phyloP scores from a whole-genome alignment of 345 rosid species.

The Heritiera fomes region DNA sequence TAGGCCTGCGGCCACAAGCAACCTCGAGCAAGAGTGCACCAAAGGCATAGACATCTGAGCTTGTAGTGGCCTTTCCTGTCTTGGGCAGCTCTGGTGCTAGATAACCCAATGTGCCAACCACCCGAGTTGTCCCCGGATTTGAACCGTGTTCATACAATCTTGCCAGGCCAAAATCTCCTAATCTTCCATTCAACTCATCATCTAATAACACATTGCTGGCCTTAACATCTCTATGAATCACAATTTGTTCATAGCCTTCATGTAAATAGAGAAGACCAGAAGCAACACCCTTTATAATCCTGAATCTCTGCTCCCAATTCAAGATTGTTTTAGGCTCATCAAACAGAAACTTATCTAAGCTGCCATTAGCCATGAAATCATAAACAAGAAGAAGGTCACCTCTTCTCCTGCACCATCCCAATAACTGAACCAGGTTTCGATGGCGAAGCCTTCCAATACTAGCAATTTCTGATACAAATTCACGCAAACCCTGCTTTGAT shows the following conservation, averaged over 20 bases:
- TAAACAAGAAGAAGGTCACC: slow-evolving; percentile 79
- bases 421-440: slow-evolving; percentile 73
- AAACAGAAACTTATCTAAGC: slow-evolving; percentile 77
- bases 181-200: slow-evolving; percentile 68
- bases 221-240: slow-evolving; percentile 85
- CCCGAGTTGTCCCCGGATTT: slow-evolving; percentile 77
- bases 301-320: slow-evolving; percentile 76
- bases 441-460: slow-evolving; percentile 94
- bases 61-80: slow-evolving; percentile 71
- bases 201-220: slow-evolving; percentile 86
- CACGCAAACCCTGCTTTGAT: slow-evolving; percentile 82
- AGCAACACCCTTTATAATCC: slow-evolving; percentile 69
- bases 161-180: slow-evolving; percentile 93
- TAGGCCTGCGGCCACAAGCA: slow-evolving; percentile 80
- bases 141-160: slow-evolving; percentile 78
- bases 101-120: slow-evolving; percentile 91
- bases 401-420: slow-evolving; percentile 78
- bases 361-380: slow-evolving; percentile 90
- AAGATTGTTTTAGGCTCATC: slow-evolving; percentile 53
- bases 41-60: slow-evolving; percentile 87
- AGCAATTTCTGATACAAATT: slow-evolving; percentile 82
- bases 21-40: slow-evolving; percentile 89
- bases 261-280: slow-evolving; percentile 82
- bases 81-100: slow-evolving; percentile 83
- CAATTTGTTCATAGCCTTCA: slow-evolving; percentile 86